Base-by-base conservation (phyloP, 208 protist species). In the Vickermania spadyakhi region DNA sequence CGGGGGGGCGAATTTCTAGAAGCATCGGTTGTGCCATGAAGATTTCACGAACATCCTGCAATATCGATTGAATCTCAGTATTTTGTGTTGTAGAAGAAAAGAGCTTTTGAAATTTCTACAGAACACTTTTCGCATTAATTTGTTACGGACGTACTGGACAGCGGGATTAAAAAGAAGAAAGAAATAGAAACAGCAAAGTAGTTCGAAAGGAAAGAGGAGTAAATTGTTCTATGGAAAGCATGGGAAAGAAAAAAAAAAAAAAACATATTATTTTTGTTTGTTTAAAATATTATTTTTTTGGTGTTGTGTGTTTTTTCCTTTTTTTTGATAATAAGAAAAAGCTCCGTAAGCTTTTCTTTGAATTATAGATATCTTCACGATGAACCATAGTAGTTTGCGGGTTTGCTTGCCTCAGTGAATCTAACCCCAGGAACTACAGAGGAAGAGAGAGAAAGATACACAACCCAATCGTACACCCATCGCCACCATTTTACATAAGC, bases 1-100 rank as follows among this genome's bases (percentile, higher is more conserved):
- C 97, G 66, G 90, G 90, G 7, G 87, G 77, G 28, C 73, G 78
- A 28, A 96, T 87, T 62, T 96, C 88, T 62, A 96, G 57, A 3
- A 96, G 79, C 72, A 87, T 88, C 18, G 88, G 86, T 73, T 96
- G 91, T 22, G 77, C 77, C 76, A 93, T 91, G 54, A 96, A 93
- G 4, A 95, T 80, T 67, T 94, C 86, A 21, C 87, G 81, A 4
- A 87, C 78, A n/a, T 63, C 64, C 25, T 52, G 70, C 3, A 93
- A 68, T 21, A 94, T 67, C 2, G 58, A 57, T 7, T 77, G 72
- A 53, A 96, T 94, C 29, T 96, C 87, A n/a, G 91, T 81, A 61
- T n/a, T n/a, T n/a, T n/a, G n/a, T n/a, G n/a, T n/a, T n/a, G n/a
- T n/a, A n/a, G n/a, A n/a, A n/a, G n/a, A n/a, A n/a, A n/a, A n/a